Conservation (phyloP, 139 green algal genomes). For the Closterium sp. region DNA sequence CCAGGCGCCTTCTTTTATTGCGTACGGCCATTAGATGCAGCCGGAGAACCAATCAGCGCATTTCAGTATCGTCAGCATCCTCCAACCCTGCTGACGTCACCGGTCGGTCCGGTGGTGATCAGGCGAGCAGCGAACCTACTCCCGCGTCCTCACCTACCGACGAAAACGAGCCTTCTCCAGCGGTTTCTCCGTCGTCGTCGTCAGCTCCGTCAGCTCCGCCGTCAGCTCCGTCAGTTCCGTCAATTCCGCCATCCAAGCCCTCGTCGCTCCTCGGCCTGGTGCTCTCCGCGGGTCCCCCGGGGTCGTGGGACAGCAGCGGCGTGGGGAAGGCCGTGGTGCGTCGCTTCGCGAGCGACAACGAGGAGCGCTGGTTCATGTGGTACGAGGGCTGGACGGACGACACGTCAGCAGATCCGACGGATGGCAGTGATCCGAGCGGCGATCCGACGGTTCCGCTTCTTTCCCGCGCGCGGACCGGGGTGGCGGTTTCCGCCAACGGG, state of each 20-base stretch:
- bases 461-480: neutral
- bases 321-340: conserved; percentile 25
- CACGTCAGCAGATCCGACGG: neutral
- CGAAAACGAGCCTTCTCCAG: neutral
- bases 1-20: neutral
- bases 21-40: neutral
- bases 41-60: neutral
- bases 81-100: neutral
- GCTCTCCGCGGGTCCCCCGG: conserved; percentile 3
- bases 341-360: conserved; percentile 23
- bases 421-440: neutral
- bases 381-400: conserved; percentile 21
- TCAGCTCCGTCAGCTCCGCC: neutral
- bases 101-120: neutral
- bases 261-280: conserved; percentile 5
- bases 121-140: neutral
- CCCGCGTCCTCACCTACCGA: neutral
- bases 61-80: neutral
- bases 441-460: neutral
- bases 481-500: conserved; percentile 40
- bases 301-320: conserved; percentile 20
- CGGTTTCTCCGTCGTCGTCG: neutral
- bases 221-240: neutral
- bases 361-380: conserved; percentile 44
- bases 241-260: neutral